These are phyloP conservation scores for Mucor lusitanicus DNA, from an alignment of 371 early-diverging fungal genomes.

Conservation along the genomic window DNA sequence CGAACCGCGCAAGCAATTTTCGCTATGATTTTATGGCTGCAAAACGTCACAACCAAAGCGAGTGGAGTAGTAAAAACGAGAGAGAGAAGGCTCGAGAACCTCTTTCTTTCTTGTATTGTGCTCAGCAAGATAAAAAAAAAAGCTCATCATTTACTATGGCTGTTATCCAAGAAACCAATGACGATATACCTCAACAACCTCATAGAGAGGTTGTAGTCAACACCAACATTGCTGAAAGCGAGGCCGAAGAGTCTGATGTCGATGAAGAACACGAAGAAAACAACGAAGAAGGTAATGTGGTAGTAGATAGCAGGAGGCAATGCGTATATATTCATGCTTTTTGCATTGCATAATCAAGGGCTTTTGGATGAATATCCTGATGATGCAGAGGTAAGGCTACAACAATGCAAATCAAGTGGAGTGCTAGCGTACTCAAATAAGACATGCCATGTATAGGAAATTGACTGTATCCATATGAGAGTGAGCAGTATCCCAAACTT, in stretches of 20 bases:
- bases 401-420: too few relatives aligned
- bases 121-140: neutral
- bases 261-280: conserved; percentile 21
- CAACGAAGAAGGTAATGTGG: conserved; percentile 22
- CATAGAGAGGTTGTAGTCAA: conserved; percentile 12
- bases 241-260: conserved; percentile 26
- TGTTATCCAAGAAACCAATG: neutral
- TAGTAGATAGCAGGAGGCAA: neutral
- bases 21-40: neutral
- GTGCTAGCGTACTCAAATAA: too few relatives aligned
- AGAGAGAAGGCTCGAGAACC: neutral
- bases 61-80: neutral
- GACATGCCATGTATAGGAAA: conserved; percentile 55
- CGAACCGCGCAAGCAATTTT: neutral
- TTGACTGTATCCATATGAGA: conserved; percentile 83
- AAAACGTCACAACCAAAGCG: neutral
- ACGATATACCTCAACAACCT: neutral
- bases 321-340: neutral
- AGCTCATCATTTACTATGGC: neutral
- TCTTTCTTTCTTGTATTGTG: neutral
- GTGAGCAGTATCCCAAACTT: conserved; percentile 63
- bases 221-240: conserved; percentile 10
- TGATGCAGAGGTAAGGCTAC: conserved; percentile 30
- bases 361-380: conserved; percentile 44
- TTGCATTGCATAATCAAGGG: conserved; percentile 26